These are phyloP conservation scores for Pseudoscleropodium purum DNA, from an alignment of 225 moss, liverwort and hornwort species.

Conservation along the genomic window DNA sequence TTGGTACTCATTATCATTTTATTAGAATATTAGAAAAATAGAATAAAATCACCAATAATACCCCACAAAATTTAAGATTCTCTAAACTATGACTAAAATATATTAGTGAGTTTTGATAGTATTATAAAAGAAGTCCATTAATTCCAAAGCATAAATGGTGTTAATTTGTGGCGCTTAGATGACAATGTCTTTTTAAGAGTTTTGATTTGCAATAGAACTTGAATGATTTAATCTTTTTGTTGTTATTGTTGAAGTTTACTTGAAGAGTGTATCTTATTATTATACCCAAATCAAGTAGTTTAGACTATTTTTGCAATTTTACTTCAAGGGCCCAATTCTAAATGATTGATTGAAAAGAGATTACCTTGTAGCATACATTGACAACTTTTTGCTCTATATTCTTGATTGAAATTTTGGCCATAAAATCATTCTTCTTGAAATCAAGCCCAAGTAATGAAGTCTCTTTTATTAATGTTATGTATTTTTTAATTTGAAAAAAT, in stretches of 20 bases:
- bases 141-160: fast-evolving
- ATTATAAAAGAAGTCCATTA: neutral
- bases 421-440: neutral
- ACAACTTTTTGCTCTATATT: neutral
- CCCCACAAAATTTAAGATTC: fast-evolving
- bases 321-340: neutral
- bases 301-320: neutral
- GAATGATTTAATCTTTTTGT: neutral
- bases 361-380: neutral
- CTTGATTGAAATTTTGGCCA: neutral
- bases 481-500: neutral
- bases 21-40: neutral
- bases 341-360: neutral
- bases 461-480: too few relatives aligned
- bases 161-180: neutral
- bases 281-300: neutral
- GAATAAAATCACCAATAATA: neutral
- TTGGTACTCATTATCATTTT: neutral
- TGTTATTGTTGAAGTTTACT: neutral
- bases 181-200: neutral
- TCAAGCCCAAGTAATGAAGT: neutral
- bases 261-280: neutral
- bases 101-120: neutral
- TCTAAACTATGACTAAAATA: fast-evolving
- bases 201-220: neutral